Conservation (phyloP, 352 stramenopile genomes). For the Halophytophthora batemanensis region DNA sequence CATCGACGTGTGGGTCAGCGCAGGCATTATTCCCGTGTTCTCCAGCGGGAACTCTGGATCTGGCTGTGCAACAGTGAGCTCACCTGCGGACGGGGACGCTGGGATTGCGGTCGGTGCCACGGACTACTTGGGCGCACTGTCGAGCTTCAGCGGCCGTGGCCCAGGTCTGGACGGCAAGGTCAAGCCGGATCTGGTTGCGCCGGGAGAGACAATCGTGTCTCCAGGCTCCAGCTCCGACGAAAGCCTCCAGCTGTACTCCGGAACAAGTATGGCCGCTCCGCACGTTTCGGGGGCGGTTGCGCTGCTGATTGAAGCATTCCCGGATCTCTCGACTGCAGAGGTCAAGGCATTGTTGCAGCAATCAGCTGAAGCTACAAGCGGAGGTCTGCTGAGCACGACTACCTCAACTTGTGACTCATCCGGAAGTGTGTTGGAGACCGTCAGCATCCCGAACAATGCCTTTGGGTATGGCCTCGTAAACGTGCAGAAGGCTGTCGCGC, state of each 20-base stretch:
- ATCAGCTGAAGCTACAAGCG: not conserved
- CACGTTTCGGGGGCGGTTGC: conserved; percentile 37
- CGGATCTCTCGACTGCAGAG: conserved; percentile 14
- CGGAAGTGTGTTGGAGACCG: not conserved
- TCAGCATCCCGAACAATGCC: conserved; percentile 47
- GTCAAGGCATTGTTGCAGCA: conserved; percentile 28
- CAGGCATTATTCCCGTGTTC: conserved; percentile 53
- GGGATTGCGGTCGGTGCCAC: conserved; percentile 52
- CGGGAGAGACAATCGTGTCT: conserved; percentile 30
- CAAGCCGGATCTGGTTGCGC: conserved; percentile 39
- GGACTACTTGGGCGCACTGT: conserved; percentile 29
- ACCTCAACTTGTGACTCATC: conserved; percentile 5
- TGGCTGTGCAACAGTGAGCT: conserved; percentile 33
- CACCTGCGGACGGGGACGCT: conserved; percentile 30
- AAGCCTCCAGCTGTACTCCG: conserved; percentile 15
- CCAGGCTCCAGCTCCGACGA: conserved; percentile 6
- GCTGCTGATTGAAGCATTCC: conserved; percentile 34
- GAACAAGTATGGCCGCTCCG: conserved; percentile 39
- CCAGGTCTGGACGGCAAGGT: conserved; percentile 36
- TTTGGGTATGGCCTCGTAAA: conserved; percentile 55
- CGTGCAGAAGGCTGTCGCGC: conserved; percentile 24
- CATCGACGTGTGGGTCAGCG: conserved; percentile 48
- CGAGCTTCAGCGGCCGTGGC: conserved; percentile 30
- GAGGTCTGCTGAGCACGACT: not conserved
- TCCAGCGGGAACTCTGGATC: conserved; percentile 46